These are phyloP conservation scores for Metroxylon sagu DNA, from an alignment of 176 grass and related monocot species.

Conservation along the genomic window DNA sequence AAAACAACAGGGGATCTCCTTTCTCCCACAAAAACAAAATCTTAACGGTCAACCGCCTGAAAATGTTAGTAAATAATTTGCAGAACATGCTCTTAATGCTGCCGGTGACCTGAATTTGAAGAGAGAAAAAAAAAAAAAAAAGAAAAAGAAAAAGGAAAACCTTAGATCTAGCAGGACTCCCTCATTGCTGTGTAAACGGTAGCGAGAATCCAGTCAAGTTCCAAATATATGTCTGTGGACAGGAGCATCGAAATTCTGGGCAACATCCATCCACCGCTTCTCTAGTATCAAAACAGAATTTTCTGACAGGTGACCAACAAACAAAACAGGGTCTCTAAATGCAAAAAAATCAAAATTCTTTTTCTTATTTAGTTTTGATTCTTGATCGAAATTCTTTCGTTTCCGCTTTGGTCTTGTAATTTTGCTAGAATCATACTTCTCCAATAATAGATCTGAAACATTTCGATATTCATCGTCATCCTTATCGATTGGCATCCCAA, in stretches of 20 bases:
- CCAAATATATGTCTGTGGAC: conserved; percentile 84
- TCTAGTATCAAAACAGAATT: conserved; percentile 69
- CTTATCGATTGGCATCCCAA: conserved; percentile 53
- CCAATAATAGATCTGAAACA: conserved; percentile 13
- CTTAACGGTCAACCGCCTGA: too few species aligned
- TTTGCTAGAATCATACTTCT: conserved; percentile 30
- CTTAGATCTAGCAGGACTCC: too few species aligned
- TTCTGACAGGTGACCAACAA: conserved; percentile 66
- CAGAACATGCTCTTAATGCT: too few species aligned
- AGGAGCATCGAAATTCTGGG: conserved; percentile 45
- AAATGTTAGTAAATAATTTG: too few species aligned
- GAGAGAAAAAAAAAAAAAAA: too few species aligned
- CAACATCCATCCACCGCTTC: conserved; percentile 80
- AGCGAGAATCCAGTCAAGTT: conserved; percentile 27
- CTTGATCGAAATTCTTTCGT: conserved; percentile 42
- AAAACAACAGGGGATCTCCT: too few species aligned
- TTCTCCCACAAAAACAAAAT: too few species aligned
- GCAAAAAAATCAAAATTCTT: conserved; percentile 62
- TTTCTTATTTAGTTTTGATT: conserved; percentile 23
- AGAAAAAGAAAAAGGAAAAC: too few species aligned
- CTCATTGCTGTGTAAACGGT: too few species aligned
- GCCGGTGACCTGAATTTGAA: too few species aligned
- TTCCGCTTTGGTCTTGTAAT: conserved; percentile 32
- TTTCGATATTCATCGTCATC: conserved; percentile 30
- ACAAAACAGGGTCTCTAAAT: conserved; percentile 62